phyloP scores from a whole-genome alignment of 768 basidiomycete genomes.

The Gloeopeniophorella convolvens region DNA sequence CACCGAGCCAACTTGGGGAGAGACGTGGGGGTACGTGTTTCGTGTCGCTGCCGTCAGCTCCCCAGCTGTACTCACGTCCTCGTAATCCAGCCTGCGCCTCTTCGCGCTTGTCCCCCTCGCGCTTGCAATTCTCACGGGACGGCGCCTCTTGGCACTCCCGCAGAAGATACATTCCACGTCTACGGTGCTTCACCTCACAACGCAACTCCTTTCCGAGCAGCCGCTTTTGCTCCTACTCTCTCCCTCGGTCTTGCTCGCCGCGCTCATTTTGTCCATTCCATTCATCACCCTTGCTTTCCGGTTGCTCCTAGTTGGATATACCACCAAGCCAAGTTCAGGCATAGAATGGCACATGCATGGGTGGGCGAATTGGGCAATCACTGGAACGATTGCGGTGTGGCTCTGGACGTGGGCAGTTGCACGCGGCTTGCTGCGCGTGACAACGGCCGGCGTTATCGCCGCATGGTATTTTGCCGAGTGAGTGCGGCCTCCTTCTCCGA shows the following conservation, averaged over 20 bases:
- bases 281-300: conserved; percentile 76
- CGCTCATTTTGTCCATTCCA: conserved; percentile 68
- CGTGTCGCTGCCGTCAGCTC: neutral
- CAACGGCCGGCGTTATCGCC: conserved; percentile 77
- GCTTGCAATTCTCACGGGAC: conserved; percentile 62
- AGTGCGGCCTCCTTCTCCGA: conserved; percentile 21
- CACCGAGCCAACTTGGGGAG: conserved; percentile 69
- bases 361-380: conserved; percentile 74
- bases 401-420: conserved; percentile 77
- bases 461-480: conserved; percentile 84
- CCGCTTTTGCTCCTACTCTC: conserved; percentile 73
- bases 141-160: conserved; percentile 66
- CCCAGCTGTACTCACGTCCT: neutral
- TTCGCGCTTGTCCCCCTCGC: conserved; percentile 72
- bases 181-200: conserved; percentile 49
- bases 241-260: conserved; percentile 59
- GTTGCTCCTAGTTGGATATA: conserved; percentile 63
- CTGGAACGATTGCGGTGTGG: conserved; percentile 47
- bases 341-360: conserved; percentile 47
- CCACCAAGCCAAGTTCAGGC: conserved; percentile 33
- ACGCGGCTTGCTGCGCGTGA: conserved; percentile 69
- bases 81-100: conserved; percentile 50
- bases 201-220: conserved; percentile 60
- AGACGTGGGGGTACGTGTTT: conserved; percentile 63
- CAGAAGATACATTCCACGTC: conserved; percentile 64